Evolutionary conservation across 2,329 filamentous ascomycete species (phyloP).

Genomic region (Alternaria dauci): DNA sequence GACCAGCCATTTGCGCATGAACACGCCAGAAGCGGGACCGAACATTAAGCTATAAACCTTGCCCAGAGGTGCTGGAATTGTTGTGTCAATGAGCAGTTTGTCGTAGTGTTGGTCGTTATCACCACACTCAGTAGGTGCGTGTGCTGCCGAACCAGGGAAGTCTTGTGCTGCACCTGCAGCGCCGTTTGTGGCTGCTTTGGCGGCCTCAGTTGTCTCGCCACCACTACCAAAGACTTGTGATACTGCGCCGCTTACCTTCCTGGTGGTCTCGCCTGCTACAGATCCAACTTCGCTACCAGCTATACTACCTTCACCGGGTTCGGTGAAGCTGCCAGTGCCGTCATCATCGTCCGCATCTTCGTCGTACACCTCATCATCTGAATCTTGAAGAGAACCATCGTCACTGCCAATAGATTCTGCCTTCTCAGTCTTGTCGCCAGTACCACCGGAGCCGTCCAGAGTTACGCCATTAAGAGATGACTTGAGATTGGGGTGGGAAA

Average conservation of each 20-base stretch:
- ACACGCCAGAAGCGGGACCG: conserved; percentile 77
- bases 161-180: conserved; percentile 62
- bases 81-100: conserved; percentile 82
- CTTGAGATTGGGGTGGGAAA: conserved; percentile 89
- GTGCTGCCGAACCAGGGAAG: conserved; percentile 84
- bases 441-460: conserved; percentile 72
- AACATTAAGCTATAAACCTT: conserved; percentile 92
- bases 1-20: conserved; percentile 86
- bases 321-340: conserved; percentile 69
- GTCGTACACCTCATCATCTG: conserved; percentile 79
- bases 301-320: conserved; percentile 63
- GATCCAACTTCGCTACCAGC: conserved; percentile 61
- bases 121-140: conserved; percentile 84
- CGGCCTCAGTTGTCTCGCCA: conserved; percentile 44
- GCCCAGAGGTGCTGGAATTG: conserved; percentile 85
- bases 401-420: conserved; percentile 66
- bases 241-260: conserved; percentile 73
- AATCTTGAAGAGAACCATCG: conserved; percentile 65
- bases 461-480: conserved; percentile 90
- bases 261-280: conserved; percentile 63
- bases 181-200: conserved; percentile 52
- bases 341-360: conserved; percentile 81
- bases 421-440: conserved; percentile 91
- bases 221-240: conserved; percentile 51
- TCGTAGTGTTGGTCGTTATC: conserved; percentile 84